Percentiles rank a stretch among this genome's conserved stretches.
Conservation (phyloP, 139 green algal species). For the Pleodorina starrii region DNA sequence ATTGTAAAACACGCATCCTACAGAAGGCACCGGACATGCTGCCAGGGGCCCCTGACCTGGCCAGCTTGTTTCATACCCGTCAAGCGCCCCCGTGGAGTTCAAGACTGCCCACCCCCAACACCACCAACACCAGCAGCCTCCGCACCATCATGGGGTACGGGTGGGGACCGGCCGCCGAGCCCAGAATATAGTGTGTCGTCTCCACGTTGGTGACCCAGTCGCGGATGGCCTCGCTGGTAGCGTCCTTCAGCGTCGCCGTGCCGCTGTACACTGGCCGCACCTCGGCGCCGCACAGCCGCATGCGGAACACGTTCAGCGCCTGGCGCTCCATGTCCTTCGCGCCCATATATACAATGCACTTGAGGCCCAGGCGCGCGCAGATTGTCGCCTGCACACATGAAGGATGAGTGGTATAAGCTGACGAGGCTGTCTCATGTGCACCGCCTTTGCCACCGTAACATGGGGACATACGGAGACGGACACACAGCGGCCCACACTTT, state of each 20-base stretch:
- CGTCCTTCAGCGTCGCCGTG: slow-evolving; percentile 98
- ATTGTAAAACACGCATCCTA: no score
- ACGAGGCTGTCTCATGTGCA: background rate
- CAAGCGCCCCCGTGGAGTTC: no score
- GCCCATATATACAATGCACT: slow-evolving; percentile 99
- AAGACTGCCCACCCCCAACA: no score
- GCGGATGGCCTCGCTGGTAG: slow-evolving; percentile 97
- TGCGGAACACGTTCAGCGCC: slow-evolving; percentile 99
- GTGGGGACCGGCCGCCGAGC: slow-evolving; percentile 96
- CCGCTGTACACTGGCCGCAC: slow-evolving; percentile 90
- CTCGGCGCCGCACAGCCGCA: slow-evolving; percentile 97
- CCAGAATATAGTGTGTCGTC: slow-evolving; percentile 99
- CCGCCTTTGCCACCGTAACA: background rate
- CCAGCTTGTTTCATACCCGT: no score
- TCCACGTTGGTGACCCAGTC: slow-evolving; percentile 99
- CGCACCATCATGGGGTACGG: slow-evolving; percentile 99
- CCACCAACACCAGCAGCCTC: background rate
- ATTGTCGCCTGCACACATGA: slow-evolving; percentile 88
- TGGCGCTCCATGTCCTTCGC: slow-evolving; percentile 76
- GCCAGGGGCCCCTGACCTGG: no score
- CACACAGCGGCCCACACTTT: background rate
- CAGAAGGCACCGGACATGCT: no score
- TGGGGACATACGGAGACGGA: background rate
- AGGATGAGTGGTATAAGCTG: no score
- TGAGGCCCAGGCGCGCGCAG: slow-evolving; percentile 93